Base-by-base conservation (phyloP, 1,284 basidiomycete genomes). In the Cryptococcus jaspeensis region DNA sequence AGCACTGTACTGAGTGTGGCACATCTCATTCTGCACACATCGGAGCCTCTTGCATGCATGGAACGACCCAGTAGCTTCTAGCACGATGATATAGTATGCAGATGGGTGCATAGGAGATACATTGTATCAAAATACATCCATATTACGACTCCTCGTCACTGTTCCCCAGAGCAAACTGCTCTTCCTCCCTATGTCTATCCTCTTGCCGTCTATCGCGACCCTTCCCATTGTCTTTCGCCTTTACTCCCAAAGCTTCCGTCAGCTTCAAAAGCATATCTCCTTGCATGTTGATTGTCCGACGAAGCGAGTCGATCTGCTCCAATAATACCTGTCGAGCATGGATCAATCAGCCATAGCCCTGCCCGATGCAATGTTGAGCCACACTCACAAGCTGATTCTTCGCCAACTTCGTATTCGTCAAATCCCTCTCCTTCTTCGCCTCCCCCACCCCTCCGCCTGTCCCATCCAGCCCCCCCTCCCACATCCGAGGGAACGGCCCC, bases 401-500 rank as follows among this genome's bases (percentile, higher is more conserved):
- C 3, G 76, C 75, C 56, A 78, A 62, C 57, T 77, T 79, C 20
- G 66, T 60, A 62, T 79, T 79, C 5, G 75, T 72, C 50, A 78
- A 53, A 61, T 76, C 76, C 37, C 61, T 58, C 40, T 46, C 44
- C 47, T 38, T 55, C 41, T 53, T 55, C 49, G 52, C 59, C 47
- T 38, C 54, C 41, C 51, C 54, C 49, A 51, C 59, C 28, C 50
- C 58, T 25, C 20, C 28, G 22, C 44, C 56, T 11, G 48, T 18
- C 5, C 52, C 52, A 23, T 61, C 59, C 9, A 53, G 15, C 7
- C 53, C 62, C 2, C 66, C 67, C 41, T 71, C 67, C 66, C 66
- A 69, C 67, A 67, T 69, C 40, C 59, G 56, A 13, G 58, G 63
- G 32, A 32, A 5, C 28, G 28, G 28, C 28, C 28, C 28, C 28